Base-by-base conservation (phyloP, 371 early-diverging fungal genomes). In the Globomyces sp. region DNA sequence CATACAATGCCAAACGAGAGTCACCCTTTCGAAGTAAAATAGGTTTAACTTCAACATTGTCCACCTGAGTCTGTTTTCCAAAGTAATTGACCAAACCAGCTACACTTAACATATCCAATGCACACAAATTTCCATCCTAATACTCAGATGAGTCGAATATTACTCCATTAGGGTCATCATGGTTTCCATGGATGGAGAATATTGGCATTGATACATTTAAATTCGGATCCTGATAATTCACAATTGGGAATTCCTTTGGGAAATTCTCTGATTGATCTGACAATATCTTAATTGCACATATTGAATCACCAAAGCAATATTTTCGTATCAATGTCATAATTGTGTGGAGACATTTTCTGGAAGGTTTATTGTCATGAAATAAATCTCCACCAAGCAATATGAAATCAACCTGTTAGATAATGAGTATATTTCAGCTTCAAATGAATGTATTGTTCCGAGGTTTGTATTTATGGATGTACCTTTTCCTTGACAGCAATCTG, bases 151-250 rank as follows among this genome's bases (percentile, higher is more conserved):
- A 43, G 49, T 4, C 40, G 11, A 10, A 24, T 24, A 24, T 24
- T 24, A 24, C 24, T 4, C 98, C 99, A 9, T 90, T 83, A 3
- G 99, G 99, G 83, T 99, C 99, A 73, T 99, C 99, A 71, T 99
- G 99, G 80, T 99, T 99, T 0, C 99, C 99, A 74, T 99, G 99
- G 48, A 99, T 99, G 0, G 95, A 87, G 72, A 98, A 95, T 0
- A 99, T 85, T 0, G 99, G 99, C 37, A 96, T 81, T 1, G 85
- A 72, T 37, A 99, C 82, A 66, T 95, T 95, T 39, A 90, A 71
- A 71, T 98, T 95, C 9, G 91, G 89, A 73, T 97, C 94, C 66
- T 89, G 79, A 73, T 91, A 93, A 71, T 98, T 99, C 41, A 91
- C 91, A 2, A 72, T 80, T 4, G 68, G 55, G 47, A 79, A 76